These are phyloP conservation scores for Actinomortierella wolfii DNA, from an alignment of 371 early-diverging fungal genomes.

Conservation along the genomic window DNA sequence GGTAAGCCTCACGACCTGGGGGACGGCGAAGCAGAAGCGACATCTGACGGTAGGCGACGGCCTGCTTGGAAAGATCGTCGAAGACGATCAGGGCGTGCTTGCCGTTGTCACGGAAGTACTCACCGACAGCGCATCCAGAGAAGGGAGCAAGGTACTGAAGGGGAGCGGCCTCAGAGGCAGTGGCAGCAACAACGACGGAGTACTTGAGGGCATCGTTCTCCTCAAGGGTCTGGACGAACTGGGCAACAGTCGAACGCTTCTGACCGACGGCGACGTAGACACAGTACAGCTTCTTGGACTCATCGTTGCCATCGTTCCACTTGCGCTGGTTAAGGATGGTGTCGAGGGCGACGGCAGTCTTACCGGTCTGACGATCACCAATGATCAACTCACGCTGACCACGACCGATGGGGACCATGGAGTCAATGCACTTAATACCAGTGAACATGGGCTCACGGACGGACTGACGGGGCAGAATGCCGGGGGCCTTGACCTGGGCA, in stretches of 20 bases:
- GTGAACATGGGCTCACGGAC: conserved; percentile 98
- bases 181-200: conserved; percentile 95
- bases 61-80: conserved; percentile 98
- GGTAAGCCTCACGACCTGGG: conserved; percentile 98
- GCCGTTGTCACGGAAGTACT: conserved; percentile 97
- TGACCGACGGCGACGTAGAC: conserved; percentile 97
- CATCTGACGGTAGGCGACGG: conserved; percentile 98
- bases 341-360: conserved; percentile 95
- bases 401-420: conserved; percentile 98
- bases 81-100: conserved; percentile 96
- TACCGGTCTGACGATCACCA: conserved; percentile 98
- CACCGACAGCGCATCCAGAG: conserved; percentile 96
- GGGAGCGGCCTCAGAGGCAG: conserved; percentile 95
- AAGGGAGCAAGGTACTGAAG: conserved; percentile 96
- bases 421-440: conserved; percentile 97
- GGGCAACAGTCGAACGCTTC: conserved; percentile 97
- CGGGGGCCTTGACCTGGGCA: conserved; percentile 97
- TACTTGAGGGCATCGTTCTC: conserved; percentile 91
- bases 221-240: conserved; percentile 95
- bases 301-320: conserved; percentile 89
- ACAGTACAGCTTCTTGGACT: conserved; percentile 94
- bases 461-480: conserved; percentile 96
- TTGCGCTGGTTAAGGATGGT: conserved; percentile 96
- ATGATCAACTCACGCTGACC: conserved; percentile 99
- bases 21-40: conserved; percentile 96